Evolutionary conservation across 78 protist species (phyloP).

Genomic region (Dictyostelium firmibasis): DNA sequence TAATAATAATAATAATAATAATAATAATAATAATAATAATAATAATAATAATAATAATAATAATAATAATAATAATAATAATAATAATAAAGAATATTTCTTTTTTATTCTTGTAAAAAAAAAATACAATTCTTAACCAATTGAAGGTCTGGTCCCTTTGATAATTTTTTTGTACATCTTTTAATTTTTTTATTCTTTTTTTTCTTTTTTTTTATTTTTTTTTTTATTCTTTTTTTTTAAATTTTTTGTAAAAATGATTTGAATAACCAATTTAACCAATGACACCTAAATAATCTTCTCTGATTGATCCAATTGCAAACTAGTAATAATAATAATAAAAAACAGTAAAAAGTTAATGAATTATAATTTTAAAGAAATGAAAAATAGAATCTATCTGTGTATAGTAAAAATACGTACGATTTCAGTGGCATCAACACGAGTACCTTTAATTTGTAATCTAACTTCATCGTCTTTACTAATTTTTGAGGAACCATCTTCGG

Average conservation of each 20-base stretch:
- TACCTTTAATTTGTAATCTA: conserved; percentile 76
- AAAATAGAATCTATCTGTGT: background rate
- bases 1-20: background rate
- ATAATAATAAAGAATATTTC: background rate
- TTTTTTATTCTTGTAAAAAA: background rate
- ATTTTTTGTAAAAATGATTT: too few relatives aligned
- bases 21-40: background rate
- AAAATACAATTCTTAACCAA: too few relatives aligned
- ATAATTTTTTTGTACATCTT: too few relatives aligned
- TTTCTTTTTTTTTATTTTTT: background rate
- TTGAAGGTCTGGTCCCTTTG: background rate
- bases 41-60: background rate
- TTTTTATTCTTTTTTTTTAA: background rate
- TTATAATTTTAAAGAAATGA: background rate
- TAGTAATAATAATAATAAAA: background rate
- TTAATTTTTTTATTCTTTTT: too few relatives aligned
- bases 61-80: background rate
- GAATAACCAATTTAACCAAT: conserved; percentile 28
- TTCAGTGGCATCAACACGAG: conserved; percentile 75
- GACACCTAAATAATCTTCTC: conserved; percentile 81
- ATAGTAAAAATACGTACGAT: conserved; percentile 47
- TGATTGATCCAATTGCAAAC: conserved; percentile 84
- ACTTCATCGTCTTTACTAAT: conserved; percentile 74
- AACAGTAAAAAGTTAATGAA: background rate
- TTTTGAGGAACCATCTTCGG: conserved; percentile 67